Evolutionary conservation across 495 filamentous ascomycete species (phyloP), one percentile per base, ranked within the genome.

Genomic region (Parathielavia appendiculata): DNA sequence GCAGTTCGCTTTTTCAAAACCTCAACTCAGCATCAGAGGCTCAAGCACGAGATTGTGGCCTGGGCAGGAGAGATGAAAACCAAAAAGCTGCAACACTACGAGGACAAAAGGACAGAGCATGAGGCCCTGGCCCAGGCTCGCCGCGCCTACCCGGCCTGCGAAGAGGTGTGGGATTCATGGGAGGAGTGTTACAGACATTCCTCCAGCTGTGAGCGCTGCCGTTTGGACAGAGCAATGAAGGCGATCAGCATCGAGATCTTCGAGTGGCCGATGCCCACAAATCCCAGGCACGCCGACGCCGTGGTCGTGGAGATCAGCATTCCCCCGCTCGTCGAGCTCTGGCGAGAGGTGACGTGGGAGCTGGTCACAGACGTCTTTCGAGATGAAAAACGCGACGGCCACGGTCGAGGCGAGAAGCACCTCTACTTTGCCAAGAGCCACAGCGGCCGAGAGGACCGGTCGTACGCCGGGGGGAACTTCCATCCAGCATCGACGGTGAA

Each of bases 221-320:
- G 55, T 10, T 5, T 49, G 0, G 12, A 70, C 19, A 74, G 76
- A 0, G 34, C 67, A 0, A 38, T 61, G 41, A 1, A 32, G 0
- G 0, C n/a, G 0, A 63, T 89, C 20, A 54, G 14, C 0, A 87
- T 90, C 46, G 6, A 61, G 0, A 50, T 83, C 51, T 73, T 84
- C 57, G 84, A 88, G 61, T 87, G 81, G 83, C 85, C 85, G 6
- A 66, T 89, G 10, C 81, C 85, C 0, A 13, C 16, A 0, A 51
- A 71, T 17, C 13, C 44, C 0, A 36, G 56, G 0, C 35, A 75
- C 23, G 71, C 75, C 0, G 77, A 80, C 51, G 69, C 79, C 0
- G 72, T 73, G 0, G 75, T 87, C 0, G 86, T 89, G 49, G 85
- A 89, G 67, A 70, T 87, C 0, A 48, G 60, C 13, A 63, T 77